Conservation (phyloP, 192 early-diverging fungal species). For the Anaeromyces robustus region DNA sequence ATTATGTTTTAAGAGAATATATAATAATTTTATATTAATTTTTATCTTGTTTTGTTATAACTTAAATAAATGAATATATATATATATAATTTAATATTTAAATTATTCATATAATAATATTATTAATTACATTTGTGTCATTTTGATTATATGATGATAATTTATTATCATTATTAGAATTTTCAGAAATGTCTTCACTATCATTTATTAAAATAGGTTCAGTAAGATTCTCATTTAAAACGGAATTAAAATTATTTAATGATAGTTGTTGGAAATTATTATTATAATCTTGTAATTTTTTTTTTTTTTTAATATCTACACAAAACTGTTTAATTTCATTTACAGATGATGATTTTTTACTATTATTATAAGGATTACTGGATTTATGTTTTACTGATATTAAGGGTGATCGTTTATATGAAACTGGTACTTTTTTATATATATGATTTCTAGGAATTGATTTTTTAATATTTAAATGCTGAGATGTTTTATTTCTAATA, state of each 20-base stretch:
- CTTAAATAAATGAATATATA: too few relatives aligned
- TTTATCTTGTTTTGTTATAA: too few relatives aligned
- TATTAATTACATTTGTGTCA: too few relatives aligned
- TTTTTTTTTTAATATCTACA: neutral
- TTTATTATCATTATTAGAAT: neutral
- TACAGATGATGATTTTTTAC: neutral
- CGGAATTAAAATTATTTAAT: neutral
- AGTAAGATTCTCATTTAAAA: neutral
- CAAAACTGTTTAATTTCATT: neutral
- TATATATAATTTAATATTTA: too few relatives aligned
- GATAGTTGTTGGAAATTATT: neutral
- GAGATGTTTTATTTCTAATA: neutral
- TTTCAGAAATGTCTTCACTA: neutral
- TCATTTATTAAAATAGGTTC: neutral
- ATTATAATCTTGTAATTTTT: neutral
- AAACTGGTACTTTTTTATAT: too few relatives aligned
- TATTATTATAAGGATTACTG: neutral
- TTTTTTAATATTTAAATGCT: too few relatives aligned
- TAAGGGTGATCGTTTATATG: neutral
- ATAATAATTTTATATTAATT: too few relatives aligned
- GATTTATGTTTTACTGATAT: neutral
- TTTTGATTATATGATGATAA: too few relatives aligned
- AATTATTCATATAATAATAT: too few relatives aligned
- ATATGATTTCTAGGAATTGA: too few relatives aligned
- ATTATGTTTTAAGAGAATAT: too few relatives aligned